phyloP scores from a whole-genome alignment of 495 filamentous ascomycete genomes.

The Talaromyces thailandensis region DNA sequence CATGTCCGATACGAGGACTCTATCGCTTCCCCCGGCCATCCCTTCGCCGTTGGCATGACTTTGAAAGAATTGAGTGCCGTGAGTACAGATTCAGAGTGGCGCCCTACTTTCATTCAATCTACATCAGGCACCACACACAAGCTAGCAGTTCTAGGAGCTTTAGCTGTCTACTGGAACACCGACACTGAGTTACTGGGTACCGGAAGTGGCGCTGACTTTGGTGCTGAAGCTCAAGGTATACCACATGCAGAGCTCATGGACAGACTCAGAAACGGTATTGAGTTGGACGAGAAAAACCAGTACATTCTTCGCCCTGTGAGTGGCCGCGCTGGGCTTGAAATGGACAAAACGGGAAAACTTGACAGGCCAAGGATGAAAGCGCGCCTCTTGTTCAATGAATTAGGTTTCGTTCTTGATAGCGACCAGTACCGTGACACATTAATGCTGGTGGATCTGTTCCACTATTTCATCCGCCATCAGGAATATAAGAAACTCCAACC shows the following conservation, averaged over 20 bases:
- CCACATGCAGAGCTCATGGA: conserved; percentile 66
- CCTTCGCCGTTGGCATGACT: conserved; percentile 85
- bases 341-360: conserved; percentile 80
- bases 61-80: conserved; percentile 92
- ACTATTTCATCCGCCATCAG: conserved; percentile 96
- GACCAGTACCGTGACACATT: conserved; percentile 93
- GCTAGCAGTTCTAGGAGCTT: conserved; percentile 72
- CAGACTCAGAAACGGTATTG: conserved; percentile 69
- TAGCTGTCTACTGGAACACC: conserved; percentile 97
- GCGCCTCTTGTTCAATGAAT: conserved; percentile 84
- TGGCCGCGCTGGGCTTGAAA: conserved; percentile 81
- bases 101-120: conserved; percentile 87
- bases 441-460: conserved; percentile 97
- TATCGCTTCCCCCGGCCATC: conserved; percentile 89
- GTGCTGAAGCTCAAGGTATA: conserved; percentile 55
- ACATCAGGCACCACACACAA: conserved; percentile 79
- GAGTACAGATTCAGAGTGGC: conserved; percentile 89
- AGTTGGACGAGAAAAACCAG: conserved; percentile 67
- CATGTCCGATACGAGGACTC: conserved; percentile 96
- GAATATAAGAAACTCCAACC: conserved; percentile 93
- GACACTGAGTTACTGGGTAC: conserved; percentile 74
- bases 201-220: conserved; percentile 50
- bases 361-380: conserved; percentile 86
- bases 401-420: conserved; percentile 90
- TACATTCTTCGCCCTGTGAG: conserved; percentile 93